Evolutionary conservation across 108 stramenopile genomes (phyloP), one percentile per base, ranked within the genome.

Genomic region (Schizochytrium sp.): DNA sequence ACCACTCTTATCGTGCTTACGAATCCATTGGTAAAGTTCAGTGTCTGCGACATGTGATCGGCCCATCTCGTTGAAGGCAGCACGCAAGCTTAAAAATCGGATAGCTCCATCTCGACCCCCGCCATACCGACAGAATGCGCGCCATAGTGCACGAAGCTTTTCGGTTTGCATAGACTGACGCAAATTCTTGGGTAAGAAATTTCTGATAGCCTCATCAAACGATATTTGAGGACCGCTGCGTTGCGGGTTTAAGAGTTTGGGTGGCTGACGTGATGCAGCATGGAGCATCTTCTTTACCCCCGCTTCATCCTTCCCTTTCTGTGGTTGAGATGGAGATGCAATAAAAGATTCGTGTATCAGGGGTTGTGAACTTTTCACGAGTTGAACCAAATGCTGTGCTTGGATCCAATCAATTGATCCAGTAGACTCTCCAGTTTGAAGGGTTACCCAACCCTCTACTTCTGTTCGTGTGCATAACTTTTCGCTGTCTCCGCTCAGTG

Each of bases 121-220:
- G 76, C 76, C 76, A 28, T 83, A 83, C 38, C 76, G 76, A 10
- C 47, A 83, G 76, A 83, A 83, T 5, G 76, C 53, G 50, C 53
- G 47, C 76, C 76, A 83, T 40, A 83, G 28, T 1, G 50, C 76
- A 5, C 28, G 38, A 10, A 83, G 50, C 47, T 83, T 83, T 13
- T 28, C 28, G 0, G 47, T 83, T 28, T 55, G 17, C 5, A 17
- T 40, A 5, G 40, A 47, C 53, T 83, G 10, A 53, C 76, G 76
- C 7, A 44, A 38, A 42, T 55, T n/a, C 76, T 49, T 55, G 28
- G 28, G 45, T n/a, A 53, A 40, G 3, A 83, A 10, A 8, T 13
- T 17, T 2, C 15, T 28, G 8, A 42, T 28, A n/a, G 76, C 76
- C 28, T 83, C 76, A 5, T 83, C 76, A 28, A 83, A 28, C 7